Percentiles rank a stretch among this genome's conserved stretches.
phyloP scores from a whole-genome alignment of 371 early-diverging fungal species.

The Cokeromyces recurvatus region DNA sequence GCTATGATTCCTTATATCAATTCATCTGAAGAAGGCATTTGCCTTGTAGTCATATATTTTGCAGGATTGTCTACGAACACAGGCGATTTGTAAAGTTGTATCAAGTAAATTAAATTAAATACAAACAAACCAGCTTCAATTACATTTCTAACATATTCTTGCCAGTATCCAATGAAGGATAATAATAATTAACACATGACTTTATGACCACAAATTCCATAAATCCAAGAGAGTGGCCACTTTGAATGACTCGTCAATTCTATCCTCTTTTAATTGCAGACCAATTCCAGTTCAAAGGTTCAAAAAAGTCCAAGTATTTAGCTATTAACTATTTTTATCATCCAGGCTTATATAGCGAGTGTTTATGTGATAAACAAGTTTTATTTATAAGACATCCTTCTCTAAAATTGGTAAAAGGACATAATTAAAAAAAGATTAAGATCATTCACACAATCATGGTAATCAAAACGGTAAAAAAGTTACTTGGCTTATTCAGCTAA shows the following conservation, averaged over 20 bases:
- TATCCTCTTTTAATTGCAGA: conserved; percentile 15
- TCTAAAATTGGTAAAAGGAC: too few species aligned
- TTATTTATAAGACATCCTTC: neutral
- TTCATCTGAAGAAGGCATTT: conserved; percentile 16
- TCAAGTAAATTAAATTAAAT: conserved; percentile 17
- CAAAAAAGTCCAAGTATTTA: conserved; percentile 9
- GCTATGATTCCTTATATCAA: conserved; percentile 17
- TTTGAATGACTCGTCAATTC: conserved; percentile 5
- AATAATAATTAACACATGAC: conserved; percentile 5
- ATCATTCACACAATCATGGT: conserved; percentile 1
- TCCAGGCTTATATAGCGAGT: too few species aligned
- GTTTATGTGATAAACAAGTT: too few species aligned
- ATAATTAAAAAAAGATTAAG: neutral
- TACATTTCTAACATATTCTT: conserved; percentile 14
- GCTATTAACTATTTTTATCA: too few species aligned
- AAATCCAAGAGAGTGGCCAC: conserved; percentile 12
- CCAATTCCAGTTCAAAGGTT: conserved; percentile 14
- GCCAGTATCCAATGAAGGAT: conserved; percentile 7
- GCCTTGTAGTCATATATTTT: conserved; percentile 16
- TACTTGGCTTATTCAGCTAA: conserved; percentile 6
- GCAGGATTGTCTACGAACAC: conserved; percentile 14
- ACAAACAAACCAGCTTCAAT: conserved; percentile 13
- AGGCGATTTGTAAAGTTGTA: conserved; percentile 8
- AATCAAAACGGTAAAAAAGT: conserved; percentile 6
- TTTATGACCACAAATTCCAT: conserved; percentile 11